Conservation (phyloP, 768 basidiomycete genomes). For the Boletus eberwhitei region DNA sequence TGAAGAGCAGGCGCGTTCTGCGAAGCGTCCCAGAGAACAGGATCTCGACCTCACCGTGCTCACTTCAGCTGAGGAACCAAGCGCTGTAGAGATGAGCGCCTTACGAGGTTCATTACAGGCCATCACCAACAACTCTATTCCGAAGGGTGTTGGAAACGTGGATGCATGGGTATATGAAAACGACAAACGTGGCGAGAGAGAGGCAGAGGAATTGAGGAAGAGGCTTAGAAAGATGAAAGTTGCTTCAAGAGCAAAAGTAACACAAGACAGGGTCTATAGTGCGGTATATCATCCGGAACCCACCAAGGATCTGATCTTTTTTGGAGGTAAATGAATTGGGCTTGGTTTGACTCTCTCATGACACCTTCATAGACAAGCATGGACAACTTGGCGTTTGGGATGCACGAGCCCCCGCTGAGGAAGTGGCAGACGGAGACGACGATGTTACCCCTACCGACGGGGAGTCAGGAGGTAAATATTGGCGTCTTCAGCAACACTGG, state of each 20-base stretch:
- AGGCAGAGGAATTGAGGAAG: conserved; percentile 52
- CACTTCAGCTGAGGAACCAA: conserved; percentile 44
- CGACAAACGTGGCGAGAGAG: conserved; percentile 44
- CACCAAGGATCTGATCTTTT: conserved; percentile 81
- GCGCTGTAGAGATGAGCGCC: conserved; percentile 42
- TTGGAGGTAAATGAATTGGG: conserved; percentile 54
- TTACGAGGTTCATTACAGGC: conserved; percentile 45
- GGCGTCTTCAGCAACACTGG: conserved; percentile 82
- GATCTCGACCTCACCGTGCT: conserved; percentile 60
- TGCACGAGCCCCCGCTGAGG: conserved; percentile 65
- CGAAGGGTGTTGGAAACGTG: conserved; percentile 40
- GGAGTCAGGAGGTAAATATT: conserved; percentile 69
- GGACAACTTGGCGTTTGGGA: conserved; percentile 87
- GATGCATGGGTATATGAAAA: conserved; percentile 52
- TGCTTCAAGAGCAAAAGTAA: conserved; percentile 79
- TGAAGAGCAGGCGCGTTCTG: conserved; percentile 59
- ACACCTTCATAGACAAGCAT: conserved; percentile 63
- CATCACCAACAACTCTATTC: conserved; percentile 35
- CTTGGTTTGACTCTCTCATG: neutral
- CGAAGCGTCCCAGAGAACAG: conserved; percentile 66
- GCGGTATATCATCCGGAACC: conserved; percentile 79
- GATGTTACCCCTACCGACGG: conserved; percentile 40
- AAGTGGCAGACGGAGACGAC: conserved; percentile 62
- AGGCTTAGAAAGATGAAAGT: conserved; percentile 56
- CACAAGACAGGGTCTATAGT: conserved; percentile 69